Evolutionary conservation across 805 yeast genomes (phyloP), one percentile per base, ranked within the genome.

Genomic region (Dipodascus geniculatus): DNA sequence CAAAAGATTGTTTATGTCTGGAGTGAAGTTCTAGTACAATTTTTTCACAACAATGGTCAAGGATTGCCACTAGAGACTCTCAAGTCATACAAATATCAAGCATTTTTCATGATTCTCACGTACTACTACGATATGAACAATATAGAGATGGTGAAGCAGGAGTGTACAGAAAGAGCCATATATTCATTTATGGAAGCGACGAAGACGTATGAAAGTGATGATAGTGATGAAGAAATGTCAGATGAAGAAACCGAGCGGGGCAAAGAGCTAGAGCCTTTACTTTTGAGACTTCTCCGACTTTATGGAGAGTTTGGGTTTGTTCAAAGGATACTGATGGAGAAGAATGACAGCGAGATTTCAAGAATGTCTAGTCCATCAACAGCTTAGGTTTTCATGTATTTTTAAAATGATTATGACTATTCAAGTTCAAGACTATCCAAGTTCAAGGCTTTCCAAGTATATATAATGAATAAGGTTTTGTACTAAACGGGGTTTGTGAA

Each of bases 11-110:
- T 86, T 0, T 81, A 82, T 57, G 71, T 78, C 0, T 87, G 96
- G 96, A 65, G 88, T 22, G 71, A 77, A 49, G 66, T 84, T 17
- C 77, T 87, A 52, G 65, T 77, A 50, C 90, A 81, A 55, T 87
- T 87, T 63, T 87, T 88, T 68, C 81, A 87, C 65, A 82, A 85
- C 61, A 81, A 78, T 48, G 95, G 95, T 0, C 83, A 82, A 35
- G 96, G 96, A 0, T 93, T 93, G 0, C 77, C 87, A 1, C 60
- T 86, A 23, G 79, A 76, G 56, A 78, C 76, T 4, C 68, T 87
- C 61, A 82, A 81, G 56, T 78, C 79, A 54, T 77, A 74, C 31
- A 76, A 77, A 35, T 87, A 84, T 63, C 87, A 85, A 64, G 76
- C 79, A 44, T 65, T 87, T 22, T 67, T 83, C 56, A 66, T 82